These are phyloP conservation scores for Eurotiales sp. DNA, from an alignment of 2,329 filamentous ascomycete genomes.

Conservation along the genomic window DNA sequence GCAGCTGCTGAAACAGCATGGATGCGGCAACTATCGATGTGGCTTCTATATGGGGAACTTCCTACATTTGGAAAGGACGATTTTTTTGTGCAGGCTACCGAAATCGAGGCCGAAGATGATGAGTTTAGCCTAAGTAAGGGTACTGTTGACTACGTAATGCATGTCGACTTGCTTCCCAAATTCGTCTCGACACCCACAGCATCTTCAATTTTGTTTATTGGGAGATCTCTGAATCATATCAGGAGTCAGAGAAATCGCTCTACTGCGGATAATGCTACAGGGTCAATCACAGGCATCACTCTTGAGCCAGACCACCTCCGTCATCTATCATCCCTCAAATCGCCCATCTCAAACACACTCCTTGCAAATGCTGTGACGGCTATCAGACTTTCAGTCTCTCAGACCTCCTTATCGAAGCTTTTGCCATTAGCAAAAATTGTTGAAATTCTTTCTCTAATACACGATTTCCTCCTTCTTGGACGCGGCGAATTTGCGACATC, in stretches of 20 bases:
- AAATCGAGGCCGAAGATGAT: slow-evolving; percentile 31
- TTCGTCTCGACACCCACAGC: slow-evolving; percentile 75
- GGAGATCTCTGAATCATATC: slow-evolving; percentile 82
- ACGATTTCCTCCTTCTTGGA: slow-evolving; percentile 82
- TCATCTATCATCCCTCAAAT: slow-evolving; percentile 63
- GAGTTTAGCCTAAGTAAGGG: slow-evolving; percentile 35
- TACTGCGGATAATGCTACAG: slow-evolving; percentile 26
- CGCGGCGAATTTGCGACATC: slow-evolving; percentile 89
- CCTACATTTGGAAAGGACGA: slow-evolving; percentile 75
- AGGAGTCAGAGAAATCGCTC: slow-evolving; percentile 48
- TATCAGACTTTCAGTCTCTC: slow-evolving; percentile 77
- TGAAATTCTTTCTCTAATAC: slow-evolving; percentile 70
- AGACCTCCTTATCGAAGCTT: slow-evolving; percentile 76
- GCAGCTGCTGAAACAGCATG: slow-evolving; percentile 80
- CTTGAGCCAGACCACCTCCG: slow-evolving; percentile 42
- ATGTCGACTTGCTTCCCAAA: slow-evolving; percentile 63
- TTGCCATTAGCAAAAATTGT: slow-evolving; percentile 73
- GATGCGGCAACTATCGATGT: slow-evolving; percentile 84
- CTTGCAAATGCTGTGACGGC: slow-evolving; percentile 69
- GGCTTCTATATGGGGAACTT: slow-evolving; percentile 83
- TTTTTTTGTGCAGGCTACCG: slow-evolving; percentile 68
- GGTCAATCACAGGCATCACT: slow-evolving; percentile 59
- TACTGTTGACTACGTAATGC: slow-evolving; percentile 54
- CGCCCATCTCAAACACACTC: slow-evolving; percentile 68
- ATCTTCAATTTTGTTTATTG: slow-evolving; percentile 83